Evolutionary conservation across 106 monocot genomes (phyloP), one percentile per base, ranked within the genome.

Genomic region (Allium fistulosum): DNA sequence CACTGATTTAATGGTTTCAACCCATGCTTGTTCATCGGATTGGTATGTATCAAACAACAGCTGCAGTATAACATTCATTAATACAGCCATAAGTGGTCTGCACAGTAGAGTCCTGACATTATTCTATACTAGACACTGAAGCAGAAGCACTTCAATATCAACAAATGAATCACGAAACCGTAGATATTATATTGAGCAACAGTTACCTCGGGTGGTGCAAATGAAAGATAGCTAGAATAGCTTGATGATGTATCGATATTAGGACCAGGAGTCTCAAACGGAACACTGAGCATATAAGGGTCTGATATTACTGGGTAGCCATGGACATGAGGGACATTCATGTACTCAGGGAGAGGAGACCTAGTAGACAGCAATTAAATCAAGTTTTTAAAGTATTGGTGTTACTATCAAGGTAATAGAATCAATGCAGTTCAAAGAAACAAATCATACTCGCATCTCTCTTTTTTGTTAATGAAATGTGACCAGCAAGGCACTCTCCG

Each of bases 401-500:
- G 22, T 22, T 22, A 22, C 22, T 22, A 0, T 22, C 22, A 22
- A 22, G 22, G 0, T 22, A 22, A 22, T 22, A 22, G 22, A 22
- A 22, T 22, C 22, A 22, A 22, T 22, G 22, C 22, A 22, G 22
- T 22, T 22, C 22, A 22, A 22, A 22, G 22, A 22, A 22, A 22
- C 22, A 22, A 22, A 22, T 22, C 22, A 74, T 76, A 95, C 96
- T 82, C 92, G 88, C 96, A 96, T 78, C 91, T 81, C 53, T 86
- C 70, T 70, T 70, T 80, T n/a, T 60, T 61, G 57, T 71, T 70
- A 64, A 96, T 71, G 68, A 92, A 96, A 78, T 88, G 83, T n/a
- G 96, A 96, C 96, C 96, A 96, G 75, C 96, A 96, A 65, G 96
- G 96, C 17, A 96, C 78, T 77, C 80, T 84, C 76, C 96, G 85